phyloP scores from a whole-genome alignment of 805 yeast genomes.

The Schwanniomyces vanrijiae region DNA sequence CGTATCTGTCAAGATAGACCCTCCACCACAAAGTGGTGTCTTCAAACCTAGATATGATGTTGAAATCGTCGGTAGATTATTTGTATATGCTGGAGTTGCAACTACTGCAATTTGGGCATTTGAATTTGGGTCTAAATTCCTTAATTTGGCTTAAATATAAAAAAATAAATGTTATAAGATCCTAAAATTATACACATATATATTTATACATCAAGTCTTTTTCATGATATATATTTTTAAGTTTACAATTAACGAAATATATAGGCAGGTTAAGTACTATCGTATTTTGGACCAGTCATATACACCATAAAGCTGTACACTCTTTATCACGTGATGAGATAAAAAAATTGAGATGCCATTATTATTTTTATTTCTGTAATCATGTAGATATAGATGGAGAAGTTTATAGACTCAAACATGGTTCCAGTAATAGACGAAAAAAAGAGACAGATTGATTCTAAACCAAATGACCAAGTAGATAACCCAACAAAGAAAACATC shows the following conservation, averaged over 20 bases:
- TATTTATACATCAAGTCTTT: not conserved
- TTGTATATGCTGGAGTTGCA: conserved; percentile 83
- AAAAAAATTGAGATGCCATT: conserved; percentile 1
- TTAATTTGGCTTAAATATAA: not conserved
- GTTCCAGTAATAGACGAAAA: conserved; percentile 5
- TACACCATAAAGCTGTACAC: not conserved
- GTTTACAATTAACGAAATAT: not conserved
- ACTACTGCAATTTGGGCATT: conserved; percentile 50
- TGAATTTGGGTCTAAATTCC: conserved; percentile 18
- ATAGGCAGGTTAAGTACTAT: not conserved
- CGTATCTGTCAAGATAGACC: conserved; percentile 1
- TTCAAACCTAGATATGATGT: conserved; percentile 66
- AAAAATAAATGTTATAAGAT: not conserved
- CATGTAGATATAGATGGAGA: not conserved
- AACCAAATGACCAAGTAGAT: not conserved
- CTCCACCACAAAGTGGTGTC: conserved; percentile 38
- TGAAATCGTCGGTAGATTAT: conserved; percentile 71
- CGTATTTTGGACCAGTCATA: not conserved
- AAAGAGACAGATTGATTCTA: conserved; percentile 8
- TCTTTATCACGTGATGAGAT: not conserved
- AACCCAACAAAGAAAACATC: conserved; percentile 7
- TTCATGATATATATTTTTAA: not conserved
- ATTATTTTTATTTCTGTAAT: not conserved
- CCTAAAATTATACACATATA: not conserved
- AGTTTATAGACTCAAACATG: not conserved